Percentiles rank a stretch among this genome's conserved stretches.
Evolutionary conservation across 106 monocot genomes (phyloP).

Genomic region (Agapanthus africanus): DNA sequence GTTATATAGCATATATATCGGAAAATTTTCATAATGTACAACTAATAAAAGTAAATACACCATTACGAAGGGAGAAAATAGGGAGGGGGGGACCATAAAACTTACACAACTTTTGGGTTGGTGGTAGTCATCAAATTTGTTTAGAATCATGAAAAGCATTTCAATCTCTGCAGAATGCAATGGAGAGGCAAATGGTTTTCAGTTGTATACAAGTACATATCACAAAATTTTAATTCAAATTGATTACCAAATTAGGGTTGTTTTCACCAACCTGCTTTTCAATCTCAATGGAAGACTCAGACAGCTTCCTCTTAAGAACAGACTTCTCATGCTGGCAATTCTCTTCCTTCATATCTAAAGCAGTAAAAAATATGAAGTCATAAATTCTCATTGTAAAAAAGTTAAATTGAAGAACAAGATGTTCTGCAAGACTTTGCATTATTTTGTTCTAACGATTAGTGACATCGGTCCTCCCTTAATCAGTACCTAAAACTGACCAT

Average conservation of each 20-base stretch:
- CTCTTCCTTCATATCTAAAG: conserved; percentile 41
- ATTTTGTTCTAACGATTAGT: not conserved
- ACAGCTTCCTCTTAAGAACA: conserved; percentile 57
- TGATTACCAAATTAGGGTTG: not conserved
- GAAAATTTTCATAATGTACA: too few relatives aligned
- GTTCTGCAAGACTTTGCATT: not conserved
- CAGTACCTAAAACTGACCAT: too few relatives aligned
- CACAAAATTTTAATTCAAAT: not conserved
- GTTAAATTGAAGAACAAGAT: not conserved
- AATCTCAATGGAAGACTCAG: conserved; percentile 53
- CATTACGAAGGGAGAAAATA: too few relatives aligned
- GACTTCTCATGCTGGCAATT: conserved; percentile 51
- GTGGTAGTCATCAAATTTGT: too few relatives aligned
- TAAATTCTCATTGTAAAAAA: too few relatives aligned
- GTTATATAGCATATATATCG: too few relatives aligned
- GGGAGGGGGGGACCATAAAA: too few relatives aligned
- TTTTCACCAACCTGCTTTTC: conserved; percentile 50
- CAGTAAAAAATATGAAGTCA: not conserved
- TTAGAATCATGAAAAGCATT: conserved; percentile 21
- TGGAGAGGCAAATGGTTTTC: not conserved
- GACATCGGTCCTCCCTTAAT: not conserved
- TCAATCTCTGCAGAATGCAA: conserved; percentile 15
- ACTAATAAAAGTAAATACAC: too few relatives aligned
- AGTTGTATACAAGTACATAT: not conserved
- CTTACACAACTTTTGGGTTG: too few relatives aligned